Evolutionary conservation across 805 yeast species (phyloP).

Genomic region (Metschnikowia continentalis): DNA sequence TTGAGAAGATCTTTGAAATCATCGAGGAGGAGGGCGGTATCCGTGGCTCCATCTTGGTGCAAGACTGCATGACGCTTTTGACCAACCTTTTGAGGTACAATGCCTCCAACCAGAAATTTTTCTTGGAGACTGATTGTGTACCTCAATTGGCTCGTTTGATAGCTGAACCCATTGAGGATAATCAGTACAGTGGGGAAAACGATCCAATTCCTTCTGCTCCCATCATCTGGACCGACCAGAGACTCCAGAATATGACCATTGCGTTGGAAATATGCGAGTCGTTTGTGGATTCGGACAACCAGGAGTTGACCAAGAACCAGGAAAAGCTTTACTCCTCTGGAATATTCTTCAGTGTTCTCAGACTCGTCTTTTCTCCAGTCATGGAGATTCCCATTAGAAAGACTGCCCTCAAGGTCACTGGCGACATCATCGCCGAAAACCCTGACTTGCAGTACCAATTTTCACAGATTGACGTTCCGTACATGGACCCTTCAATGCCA

Average conservation of each 20-base stretch:
- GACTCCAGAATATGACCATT: constrained; percentile 60
- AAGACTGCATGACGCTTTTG: constrained; percentile 78
- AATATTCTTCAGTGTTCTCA: constrained; percentile 59
- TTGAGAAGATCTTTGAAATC: constrained; percentile 75
- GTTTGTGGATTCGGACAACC: constrained; percentile 69
- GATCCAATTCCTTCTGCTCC: constrained; percentile 21
- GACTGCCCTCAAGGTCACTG: constrained; percentile 66
- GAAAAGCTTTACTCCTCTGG: constrained; percentile 54
- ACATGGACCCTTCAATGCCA: constrained; percentile 69
- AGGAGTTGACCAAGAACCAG: constrained; percentile 60
- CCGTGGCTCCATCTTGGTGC: constrained; percentile 84
- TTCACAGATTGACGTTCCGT: constrained; percentile 86
- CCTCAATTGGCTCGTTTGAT: constrained; percentile 60
- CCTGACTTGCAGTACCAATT: constrained; percentile 64
- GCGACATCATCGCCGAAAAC: constrained; percentile 71
- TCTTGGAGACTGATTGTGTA: constrained; percentile 79
- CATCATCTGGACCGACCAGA: constrained; percentile 74
- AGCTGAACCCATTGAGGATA: constrained; percentile 51
- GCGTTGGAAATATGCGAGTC: constrained; percentile 69
- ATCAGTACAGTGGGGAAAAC: constrained; percentile 24
- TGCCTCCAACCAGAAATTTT: constrained; percentile 83
- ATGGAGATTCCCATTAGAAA: constrained; percentile 67
- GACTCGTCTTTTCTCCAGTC: constrained; percentile 62
- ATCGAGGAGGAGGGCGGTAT: constrained; percentile 86
- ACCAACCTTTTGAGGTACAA: constrained; percentile 73